Evolutionary conservation across 179 eudicot genomes (phyloP).

Genomic region (Vitellaria paradoxa): DNA sequence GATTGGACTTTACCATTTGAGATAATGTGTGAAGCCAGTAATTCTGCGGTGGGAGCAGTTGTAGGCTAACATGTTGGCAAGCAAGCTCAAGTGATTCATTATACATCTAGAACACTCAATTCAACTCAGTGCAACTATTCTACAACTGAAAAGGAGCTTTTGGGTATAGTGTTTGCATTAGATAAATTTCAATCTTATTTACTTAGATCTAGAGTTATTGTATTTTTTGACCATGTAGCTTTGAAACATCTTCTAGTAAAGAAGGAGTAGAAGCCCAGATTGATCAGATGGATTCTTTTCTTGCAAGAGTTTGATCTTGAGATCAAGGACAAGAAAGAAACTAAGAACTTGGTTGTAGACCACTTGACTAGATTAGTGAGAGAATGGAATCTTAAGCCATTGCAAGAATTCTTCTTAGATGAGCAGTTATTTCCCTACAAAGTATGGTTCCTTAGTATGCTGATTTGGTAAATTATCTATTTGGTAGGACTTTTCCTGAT

Average conservation of each 20-base stretch:
- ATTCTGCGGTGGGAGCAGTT: not conserved
- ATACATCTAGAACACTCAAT: not conserved
- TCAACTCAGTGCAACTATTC: not conserved
- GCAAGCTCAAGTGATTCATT: not conserved
- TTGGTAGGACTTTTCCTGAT: no score
- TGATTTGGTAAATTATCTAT: no score
- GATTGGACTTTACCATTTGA: not conserved
- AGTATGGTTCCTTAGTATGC: no score
- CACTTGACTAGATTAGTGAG: not conserved
- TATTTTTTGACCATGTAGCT: not conserved
- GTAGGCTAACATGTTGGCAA: not conserved
- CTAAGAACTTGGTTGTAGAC: not conserved
- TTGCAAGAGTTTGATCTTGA: not conserved
- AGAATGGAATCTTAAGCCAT: no score
- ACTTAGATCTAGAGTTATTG: not conserved
- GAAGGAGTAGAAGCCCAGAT: not conserved
- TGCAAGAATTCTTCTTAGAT: no score
- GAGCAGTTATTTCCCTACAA: no score
- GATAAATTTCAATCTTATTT: not conserved
- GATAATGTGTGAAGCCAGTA: not conserved
- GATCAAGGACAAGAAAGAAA: not conserved
- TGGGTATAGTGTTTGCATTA: not conserved
- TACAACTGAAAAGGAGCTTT: not conserved
- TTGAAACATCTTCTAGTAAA: not conserved
- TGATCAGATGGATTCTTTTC: not conserved